Evolutionary conservation across 768 basidiomycete genomes (phyloP).

Genomic region (Termitomyces sp.): DNA sequence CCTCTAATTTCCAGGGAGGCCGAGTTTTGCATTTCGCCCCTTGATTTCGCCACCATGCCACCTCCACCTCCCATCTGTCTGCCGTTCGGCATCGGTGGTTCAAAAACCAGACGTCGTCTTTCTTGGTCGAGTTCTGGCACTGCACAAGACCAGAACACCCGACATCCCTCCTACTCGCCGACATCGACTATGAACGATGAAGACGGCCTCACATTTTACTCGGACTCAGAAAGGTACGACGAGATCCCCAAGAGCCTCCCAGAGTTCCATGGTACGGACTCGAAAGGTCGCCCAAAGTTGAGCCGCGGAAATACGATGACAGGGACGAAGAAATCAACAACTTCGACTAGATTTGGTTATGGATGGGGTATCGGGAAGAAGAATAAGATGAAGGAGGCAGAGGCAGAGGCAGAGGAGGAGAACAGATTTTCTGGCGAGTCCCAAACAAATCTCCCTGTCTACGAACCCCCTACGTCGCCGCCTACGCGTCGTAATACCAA

Average conservation of each 20-base stretch:
- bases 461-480: slow-evolving; percentile 34
- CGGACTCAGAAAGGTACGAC: slow-evolving; percentile 63
- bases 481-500: slow-evolving; percentile 35
- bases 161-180: slow-evolving; percentile 41
- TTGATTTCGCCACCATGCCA: slow-evolving; percentile 37
- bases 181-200: slow-evolving; percentile 38
- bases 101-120: slow-evolving; percentile 42
- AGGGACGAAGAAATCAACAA: slow-evolving; percentile 52
- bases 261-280: slow-evolving; percentile 25
- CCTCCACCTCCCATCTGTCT: slow-evolving; percentile 60
- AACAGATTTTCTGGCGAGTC: slow-evolving; percentile 23
- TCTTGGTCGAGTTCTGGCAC: slow-evolving; percentile 42
- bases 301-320: slow-evolving; percentile 51
- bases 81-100: slow-evolving; percentile 44
- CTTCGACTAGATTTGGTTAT: slow-evolving; percentile 59
- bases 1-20: not conserved
- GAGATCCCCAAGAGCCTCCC: slow-evolving; percentile 33
- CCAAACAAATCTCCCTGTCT: slow-evolving; percentile 32
- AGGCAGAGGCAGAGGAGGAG: slow-evolving; percentile 28
- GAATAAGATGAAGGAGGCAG: slow-evolving; percentile 40
- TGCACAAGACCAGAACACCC: slow-evolving; percentile 28
- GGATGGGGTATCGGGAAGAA: slow-evolving; percentile 66
- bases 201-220: slow-evolving; percentile 52
- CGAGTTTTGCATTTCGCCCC: slow-evolving; percentile 1
- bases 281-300: slow-evolving; percentile 39